Percentiles rank a stretch among this genome's conserved stretches.
These are phyloP conservation scores for Mariannaea sp. DNA, from an alignment of 2,329 filamentous ascomycete species.

Conservation along the genomic window DNA sequence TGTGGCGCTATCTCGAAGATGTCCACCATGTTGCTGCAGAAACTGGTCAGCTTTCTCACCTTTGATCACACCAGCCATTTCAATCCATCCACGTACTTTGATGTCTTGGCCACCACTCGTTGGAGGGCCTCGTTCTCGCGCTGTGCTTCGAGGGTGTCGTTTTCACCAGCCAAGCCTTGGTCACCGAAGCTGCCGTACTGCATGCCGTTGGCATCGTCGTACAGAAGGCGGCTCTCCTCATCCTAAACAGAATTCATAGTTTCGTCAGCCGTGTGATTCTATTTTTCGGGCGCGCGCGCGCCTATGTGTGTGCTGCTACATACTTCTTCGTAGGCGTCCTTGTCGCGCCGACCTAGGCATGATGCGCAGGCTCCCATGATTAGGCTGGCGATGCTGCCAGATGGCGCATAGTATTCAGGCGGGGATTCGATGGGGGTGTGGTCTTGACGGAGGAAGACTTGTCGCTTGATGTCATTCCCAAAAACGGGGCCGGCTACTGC, in stretches of 20 bases:
- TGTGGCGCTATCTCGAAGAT: constrained; percentile 68
- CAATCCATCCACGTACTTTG: constrained; percentile 54
- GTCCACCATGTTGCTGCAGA: constrained; percentile 66
- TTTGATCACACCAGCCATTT: background rate
- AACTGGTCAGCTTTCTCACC: constrained; percentile 19
- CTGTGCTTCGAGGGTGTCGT: constrained; percentile 66
- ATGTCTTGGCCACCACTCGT: constrained; percentile 66
- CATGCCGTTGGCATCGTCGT: constrained; percentile 62
- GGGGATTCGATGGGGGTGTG: constrained; percentile 5
- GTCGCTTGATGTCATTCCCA: constrained; percentile 14
- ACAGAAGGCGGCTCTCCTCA: constrained; percentile 62
- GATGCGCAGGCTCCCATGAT: constrained; percentile 66
- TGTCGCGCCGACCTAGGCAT: constrained; percentile 59
- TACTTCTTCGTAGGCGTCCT: constrained; percentile 61
- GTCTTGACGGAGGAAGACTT: constrained; percentile 8
- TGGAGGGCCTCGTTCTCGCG: constrained; percentile 68
- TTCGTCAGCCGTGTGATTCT: constrained; percentile 15
- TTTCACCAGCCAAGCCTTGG: constrained; percentile 56
- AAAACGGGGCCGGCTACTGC: constrained; percentile 3
- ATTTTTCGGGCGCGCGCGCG: background rate
- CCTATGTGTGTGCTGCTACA: constrained; percentile 21
- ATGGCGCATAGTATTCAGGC: constrained; percentile 31
- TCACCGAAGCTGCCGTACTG: constrained; percentile 69
- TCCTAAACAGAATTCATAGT: constrained; percentile 49
- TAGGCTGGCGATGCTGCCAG: constrained; percentile 27